These are phyloP conservation scores for Paracoccidioides lutzii DNA, from an alignment of 2,329 filamentous ascomycete genomes.

Conservation along the genomic window DNA sequence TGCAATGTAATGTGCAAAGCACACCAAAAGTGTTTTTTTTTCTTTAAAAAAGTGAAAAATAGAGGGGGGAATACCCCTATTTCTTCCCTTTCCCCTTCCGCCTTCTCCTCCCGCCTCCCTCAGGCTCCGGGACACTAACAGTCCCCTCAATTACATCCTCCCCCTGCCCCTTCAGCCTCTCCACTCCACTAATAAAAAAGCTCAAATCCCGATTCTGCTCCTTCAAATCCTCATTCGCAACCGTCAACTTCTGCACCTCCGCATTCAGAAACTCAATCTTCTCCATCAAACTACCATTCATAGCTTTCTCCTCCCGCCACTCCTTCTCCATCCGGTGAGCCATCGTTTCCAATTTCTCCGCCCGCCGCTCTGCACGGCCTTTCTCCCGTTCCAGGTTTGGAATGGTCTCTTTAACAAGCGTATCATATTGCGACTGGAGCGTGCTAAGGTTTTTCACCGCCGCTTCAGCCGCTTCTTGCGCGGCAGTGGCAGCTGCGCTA, in stretches of 20 bases:
- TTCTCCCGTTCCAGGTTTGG: constrained; percentile 60
- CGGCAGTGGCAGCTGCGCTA: constrained; percentile 36
- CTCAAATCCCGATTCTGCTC: constrained; percentile 79
- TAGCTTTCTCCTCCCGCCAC: constrained; percentile 73
- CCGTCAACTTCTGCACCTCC: constrained; percentile 44
- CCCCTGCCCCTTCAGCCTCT: constrained; percentile 58
- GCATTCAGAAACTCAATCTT: constrained; percentile 56
- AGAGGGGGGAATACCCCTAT: not conserved
- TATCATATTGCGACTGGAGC: constrained; percentile 45
- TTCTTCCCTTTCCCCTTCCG: constrained; percentile 19
- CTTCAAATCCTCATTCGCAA: constrained; percentile 56
- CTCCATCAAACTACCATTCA: constrained; percentile 68
- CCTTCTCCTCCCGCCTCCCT: constrained; percentile 37
- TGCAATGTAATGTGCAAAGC: too few relatives aligned
- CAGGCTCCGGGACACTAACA: constrained; percentile 48
- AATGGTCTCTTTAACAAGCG: constrained; percentile 45
- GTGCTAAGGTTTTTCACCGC: constrained; percentile 42
- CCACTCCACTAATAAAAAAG: constrained; percentile 75
- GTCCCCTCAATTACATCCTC: constrained; percentile 66
- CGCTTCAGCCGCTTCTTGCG: constrained; percentile 52
- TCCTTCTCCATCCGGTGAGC: constrained; percentile 63
- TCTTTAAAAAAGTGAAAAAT: too few relatives aligned
- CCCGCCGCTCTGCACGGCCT: constrained; percentile 53
- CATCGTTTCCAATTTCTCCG: constrained; percentile 59
- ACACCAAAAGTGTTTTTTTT: too few relatives aligned